phyloP scores from a whole-genome alignment of 495 filamentous ascomycete genomes.

The Parathielavia hyrcaniae region DNA sequence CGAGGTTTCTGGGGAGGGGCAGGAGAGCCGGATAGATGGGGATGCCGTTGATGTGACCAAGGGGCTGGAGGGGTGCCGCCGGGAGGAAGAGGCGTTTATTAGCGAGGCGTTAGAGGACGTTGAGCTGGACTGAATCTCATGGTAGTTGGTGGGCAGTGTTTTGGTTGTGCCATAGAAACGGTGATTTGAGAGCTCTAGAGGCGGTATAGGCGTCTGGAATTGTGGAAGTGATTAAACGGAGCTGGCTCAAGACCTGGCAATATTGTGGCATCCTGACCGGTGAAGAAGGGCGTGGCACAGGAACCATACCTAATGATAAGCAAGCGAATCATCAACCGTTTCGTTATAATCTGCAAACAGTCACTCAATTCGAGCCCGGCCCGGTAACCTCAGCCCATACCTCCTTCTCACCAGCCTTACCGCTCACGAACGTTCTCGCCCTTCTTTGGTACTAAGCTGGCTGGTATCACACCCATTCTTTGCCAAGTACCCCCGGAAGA shows the following conservation, averaged over 20 bases:
- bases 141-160: background rate
- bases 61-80: background rate
- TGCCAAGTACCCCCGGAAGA: constrained; percentile 65
- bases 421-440: constrained; percentile 25
- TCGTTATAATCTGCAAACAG: background rate
- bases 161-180: background rate
- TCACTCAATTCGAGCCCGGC: background rate
- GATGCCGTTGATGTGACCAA: constrained; percentile 6
- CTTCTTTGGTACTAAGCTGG: constrained; percentile 53
- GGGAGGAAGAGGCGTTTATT: constrained; percentile 32
- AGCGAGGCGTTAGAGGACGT: constrained; percentile 40
- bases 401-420: background rate
- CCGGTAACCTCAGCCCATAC: background rate
- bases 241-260: too few relatives aligned
- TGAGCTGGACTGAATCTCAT: constrained; percentile 38
- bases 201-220: too few relatives aligned
- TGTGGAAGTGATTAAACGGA: too few relatives aligned
- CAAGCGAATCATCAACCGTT: too few relatives aligned
- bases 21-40: constrained; percentile 17
- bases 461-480: constrained; percentile 63
- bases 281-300: too few relatives aligned
- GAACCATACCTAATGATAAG: too few relatives aligned
- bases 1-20: constrained; percentile 24
- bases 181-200: background rate
- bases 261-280: too few relatives aligned